Base-by-base conservation (phyloP, 768 basidiomycete species). In the Suillus sp. region DNA sequence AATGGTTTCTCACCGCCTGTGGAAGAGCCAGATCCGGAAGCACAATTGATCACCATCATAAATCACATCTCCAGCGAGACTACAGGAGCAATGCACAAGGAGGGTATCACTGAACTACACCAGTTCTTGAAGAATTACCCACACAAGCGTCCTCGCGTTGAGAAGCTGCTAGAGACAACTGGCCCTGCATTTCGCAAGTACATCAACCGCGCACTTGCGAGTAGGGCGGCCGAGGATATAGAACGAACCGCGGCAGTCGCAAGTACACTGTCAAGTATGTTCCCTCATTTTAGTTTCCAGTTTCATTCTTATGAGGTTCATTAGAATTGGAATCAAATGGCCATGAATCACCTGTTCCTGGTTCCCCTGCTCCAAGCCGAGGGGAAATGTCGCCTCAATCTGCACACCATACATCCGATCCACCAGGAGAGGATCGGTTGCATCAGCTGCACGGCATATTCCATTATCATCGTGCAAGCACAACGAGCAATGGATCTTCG, bases 61-160 rank as follows among this genome's bases (percentile, higher is more conserved):
- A 88, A 87, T 47, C 91, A 95, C 71, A 93, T 93, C 63, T 93
- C 91, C 37, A 92, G 90, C 72, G 91, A 94, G 77, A 92, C 92
- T 27, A 92, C 93, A 4, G 92, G 91, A 18, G 91, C 92, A 18
- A 80, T 93, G 78, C 92, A 95, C 74, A 95, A 95, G 75, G 93
- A 96, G 74, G 93, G 94, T 4, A 95, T 99, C 62, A 96, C 94
- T 3, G 94, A 96, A 69, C 79, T 99, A 27, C 94, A 98, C 73
- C 89, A 94, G 40, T 98, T 95, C 80, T 77, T 98, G 70, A 95
- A 95, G 77, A 89, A 88, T 34, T 87, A 97, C 71, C 95, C 95
- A 0, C 87, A 93, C 69, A 95, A 93, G 72, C 84, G 85, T 70
- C 78, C 86, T 2, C 86, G 86, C 47, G 93, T 95, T 25, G 94